phyloP scores from a whole-genome alignment of 768 basidiomycete genomes.

The Podaxis rugospora region DNA sequence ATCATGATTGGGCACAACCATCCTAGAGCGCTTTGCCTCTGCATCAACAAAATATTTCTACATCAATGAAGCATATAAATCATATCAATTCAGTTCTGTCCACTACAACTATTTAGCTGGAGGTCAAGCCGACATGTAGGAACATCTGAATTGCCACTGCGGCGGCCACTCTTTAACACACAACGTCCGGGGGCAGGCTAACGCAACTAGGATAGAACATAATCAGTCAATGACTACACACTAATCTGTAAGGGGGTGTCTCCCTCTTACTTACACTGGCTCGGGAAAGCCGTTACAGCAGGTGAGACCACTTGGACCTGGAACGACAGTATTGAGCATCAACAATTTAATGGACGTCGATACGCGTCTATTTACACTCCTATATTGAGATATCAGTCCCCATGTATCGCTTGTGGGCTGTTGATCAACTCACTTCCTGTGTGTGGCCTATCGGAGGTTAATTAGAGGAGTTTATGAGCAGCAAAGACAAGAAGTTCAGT shows the following conservation, averaged over 20 bases:
- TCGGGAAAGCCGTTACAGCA: neutral
- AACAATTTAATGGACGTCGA: neutral
- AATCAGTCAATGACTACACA: neutral
- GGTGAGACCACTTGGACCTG: neutral
- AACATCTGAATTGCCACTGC: neutral
- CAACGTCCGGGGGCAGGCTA: neutral
- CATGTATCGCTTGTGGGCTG: neutral
- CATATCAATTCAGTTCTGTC: neutral
- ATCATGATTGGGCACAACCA: too few species aligned
- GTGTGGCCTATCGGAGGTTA: neutral
- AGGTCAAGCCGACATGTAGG: neutral
- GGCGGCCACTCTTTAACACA: neutral
- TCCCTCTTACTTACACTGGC: neutral
- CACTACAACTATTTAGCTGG: neutral
- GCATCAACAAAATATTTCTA: too few species aligned
- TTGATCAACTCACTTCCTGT: neutral
- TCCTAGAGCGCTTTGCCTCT: too few species aligned
- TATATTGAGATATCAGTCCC: neutral
- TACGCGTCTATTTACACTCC: neutral
- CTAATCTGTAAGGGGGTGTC: neutral
- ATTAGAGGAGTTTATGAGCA: neutral
- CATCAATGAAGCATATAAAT: too few species aligned
- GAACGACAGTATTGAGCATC: neutral
- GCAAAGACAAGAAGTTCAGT: neutral
- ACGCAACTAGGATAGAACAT: neutral